These are phyloP conservation scores for Colletotrichum sidae DNA, from an alignment of 2,329 filamentous ascomycete genomes.

Conservation along the genomic window DNA sequence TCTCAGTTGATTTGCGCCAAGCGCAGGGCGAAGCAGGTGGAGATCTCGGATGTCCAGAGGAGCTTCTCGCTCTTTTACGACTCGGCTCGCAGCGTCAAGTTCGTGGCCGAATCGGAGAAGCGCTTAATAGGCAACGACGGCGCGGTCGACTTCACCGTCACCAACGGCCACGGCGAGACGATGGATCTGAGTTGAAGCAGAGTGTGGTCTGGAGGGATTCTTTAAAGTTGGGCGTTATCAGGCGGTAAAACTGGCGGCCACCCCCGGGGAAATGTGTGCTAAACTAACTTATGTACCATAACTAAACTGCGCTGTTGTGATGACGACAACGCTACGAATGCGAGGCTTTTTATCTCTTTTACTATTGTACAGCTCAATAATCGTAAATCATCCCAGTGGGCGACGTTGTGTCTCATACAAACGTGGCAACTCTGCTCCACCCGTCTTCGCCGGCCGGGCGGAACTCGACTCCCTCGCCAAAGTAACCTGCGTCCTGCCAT, in stretches of 20 bases:
- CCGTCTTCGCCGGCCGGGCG: conserved; percentile 66
- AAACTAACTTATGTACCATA: conserved; percentile 38
- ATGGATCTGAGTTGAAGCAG: conserved; percentile 58
- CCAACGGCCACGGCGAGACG: conserved; percentile 65
- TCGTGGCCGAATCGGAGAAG: conserved; percentile 91
- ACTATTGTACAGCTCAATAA: conserved; percentile 1
- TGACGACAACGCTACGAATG: conserved; percentile 31
- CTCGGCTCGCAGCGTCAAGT: conserved; percentile 86
- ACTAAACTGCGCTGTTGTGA: conserved; percentile 28
- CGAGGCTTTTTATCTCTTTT: conserved; percentile 29
- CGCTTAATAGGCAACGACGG: conserved; percentile 91
- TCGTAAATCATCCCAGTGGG: background rate
- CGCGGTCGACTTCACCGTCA: conserved; percentile 75
- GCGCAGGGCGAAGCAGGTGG: conserved; percentile 85
- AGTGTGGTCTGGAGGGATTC: background rate
- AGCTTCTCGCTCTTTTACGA: conserved; percentile 97
- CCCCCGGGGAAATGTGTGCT: conserved; percentile 34
- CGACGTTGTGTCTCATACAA: conserved; percentile 47
- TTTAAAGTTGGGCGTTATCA: conserved; percentile 35
- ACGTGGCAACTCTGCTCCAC: conserved; percentile 65
- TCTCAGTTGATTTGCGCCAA: conserved; percentile 90
- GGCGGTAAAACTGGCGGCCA: conserved; percentile 34
- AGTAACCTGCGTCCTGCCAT: conserved; percentile 94
- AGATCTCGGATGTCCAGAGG: conserved; percentile 88
- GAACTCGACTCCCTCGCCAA: conserved; percentile 89